These are phyloP conservation scores for Penicillium sp. DNA, from an alignment of 2,329 filamentous ascomycete species.

Conservation along the genomic window DNA sequence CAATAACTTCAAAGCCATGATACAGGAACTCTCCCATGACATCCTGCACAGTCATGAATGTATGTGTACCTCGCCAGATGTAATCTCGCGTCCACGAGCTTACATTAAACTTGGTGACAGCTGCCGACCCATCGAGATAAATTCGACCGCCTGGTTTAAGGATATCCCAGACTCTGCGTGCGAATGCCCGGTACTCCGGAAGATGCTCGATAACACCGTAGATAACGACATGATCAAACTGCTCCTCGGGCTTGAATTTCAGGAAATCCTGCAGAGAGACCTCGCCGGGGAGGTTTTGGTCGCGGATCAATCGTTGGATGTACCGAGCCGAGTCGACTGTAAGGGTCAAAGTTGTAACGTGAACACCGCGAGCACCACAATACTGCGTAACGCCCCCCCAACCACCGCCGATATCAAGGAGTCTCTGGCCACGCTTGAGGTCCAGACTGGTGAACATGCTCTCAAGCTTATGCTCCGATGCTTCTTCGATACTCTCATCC, in stretches of 20 bases:
- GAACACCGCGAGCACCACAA: constrained; percentile 18
- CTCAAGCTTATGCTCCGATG: constrained; percentile 8
- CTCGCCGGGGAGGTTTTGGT: constrained; percentile 5
- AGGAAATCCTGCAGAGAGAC: constrained; percentile 13
- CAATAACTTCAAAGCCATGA: constrained; percentile 10
- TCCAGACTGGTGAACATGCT: constrained; percentile 7
- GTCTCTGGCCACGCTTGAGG: constrained; percentile 14
- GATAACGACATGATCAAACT: constrained; percentile 9
- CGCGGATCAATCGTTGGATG: constrained; percentile 4
- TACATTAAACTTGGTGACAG: constrained; percentile 8
- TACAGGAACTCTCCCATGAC: constrained; percentile 13
- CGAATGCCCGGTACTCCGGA: constrained; percentile 15
- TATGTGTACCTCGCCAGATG: constrained; percentile 15
- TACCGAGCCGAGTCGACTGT: constrained; percentile 8
- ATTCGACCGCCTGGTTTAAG: constrained; percentile 16
- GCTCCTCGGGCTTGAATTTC: constrained; percentile 5
- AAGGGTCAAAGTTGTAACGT: constrained; percentile 16
- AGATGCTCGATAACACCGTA: constrained; percentile 16
- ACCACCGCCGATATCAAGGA: constrained; percentile 20
- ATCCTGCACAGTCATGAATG: constrained; percentile 17
- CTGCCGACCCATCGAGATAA: constrained; percentile 15
- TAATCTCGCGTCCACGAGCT: constrained; percentile 13
- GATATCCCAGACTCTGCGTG: constrained; percentile 13
- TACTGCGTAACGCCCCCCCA: constrained; percentile 21
- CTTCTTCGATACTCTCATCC: constrained; percentile 2